Evolutionary conservation across 2,329 filamentous ascomycete species (phyloP).

Genomic region (Botryosphaeria dothidea): DNA sequence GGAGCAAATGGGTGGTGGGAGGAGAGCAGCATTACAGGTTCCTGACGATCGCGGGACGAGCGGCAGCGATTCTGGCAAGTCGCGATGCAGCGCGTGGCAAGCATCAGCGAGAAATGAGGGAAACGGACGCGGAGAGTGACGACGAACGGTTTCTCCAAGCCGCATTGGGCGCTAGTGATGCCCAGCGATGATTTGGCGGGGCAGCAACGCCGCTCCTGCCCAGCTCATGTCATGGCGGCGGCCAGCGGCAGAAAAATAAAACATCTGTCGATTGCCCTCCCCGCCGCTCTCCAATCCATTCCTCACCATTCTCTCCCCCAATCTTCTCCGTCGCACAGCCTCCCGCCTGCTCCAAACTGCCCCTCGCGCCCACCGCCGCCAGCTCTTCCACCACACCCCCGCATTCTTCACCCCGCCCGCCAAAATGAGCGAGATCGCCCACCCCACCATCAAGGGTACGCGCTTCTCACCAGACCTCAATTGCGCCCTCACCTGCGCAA

Average conservation of each 20-base stretch:
- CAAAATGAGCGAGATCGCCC: constrained; percentile 70
- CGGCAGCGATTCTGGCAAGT: background rate
- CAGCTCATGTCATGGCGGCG: background rate
- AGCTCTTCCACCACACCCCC: background rate
- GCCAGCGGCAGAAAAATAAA: constrained; percentile 12
- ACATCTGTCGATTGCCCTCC: constrained; percentile 5
- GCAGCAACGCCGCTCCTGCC: background rate
- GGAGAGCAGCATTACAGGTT: background rate
- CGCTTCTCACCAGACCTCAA: background rate
- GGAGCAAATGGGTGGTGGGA: background rate
- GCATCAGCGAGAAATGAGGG: background rate
- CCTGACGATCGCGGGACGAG: constrained; percentile 1
- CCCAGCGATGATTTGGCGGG: background rate
- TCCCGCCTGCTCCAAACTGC: background rate
- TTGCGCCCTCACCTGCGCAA: background rate
- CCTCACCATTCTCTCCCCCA: constrained; percentile 7
- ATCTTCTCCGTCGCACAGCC: background rate
- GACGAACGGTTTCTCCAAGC: background rate
- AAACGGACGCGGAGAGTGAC: background rate
- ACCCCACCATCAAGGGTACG: constrained; percentile 76
- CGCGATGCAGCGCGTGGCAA: background rate
- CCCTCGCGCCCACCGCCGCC: background rate
- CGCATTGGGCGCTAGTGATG: background rate
- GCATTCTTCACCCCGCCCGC: background rate
- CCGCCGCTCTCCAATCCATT: background rate